These are phyloP conservation scores for Torulaspora gathmanii DNA, from an alignment of 805 yeast species.

Conservation along the genomic window DNA sequence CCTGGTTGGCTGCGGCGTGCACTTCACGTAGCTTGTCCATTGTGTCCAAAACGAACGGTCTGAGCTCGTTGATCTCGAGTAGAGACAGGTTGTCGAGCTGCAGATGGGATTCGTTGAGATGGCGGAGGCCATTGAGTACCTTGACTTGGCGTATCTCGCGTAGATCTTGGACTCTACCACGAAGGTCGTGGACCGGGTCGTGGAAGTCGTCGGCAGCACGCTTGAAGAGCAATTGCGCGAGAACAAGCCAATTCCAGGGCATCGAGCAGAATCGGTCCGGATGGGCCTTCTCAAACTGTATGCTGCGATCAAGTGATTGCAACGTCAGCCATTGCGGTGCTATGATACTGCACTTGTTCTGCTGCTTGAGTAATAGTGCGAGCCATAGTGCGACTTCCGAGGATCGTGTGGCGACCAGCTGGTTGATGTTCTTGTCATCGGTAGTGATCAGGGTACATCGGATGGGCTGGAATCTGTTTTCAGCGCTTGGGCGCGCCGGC, in stretches of 20 bases:
- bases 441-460: slow-evolving; percentile 35
- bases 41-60: slow-evolving; percentile 74
- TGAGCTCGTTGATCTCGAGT: slow-evolving; percentile 80
- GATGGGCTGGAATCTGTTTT: not conserved
- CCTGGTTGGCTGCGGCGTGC: slow-evolving; percentile 21
- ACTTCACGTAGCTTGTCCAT: slow-evolving; percentile 73
- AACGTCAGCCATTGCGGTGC: slow-evolving; percentile 80
- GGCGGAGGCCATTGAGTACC: slow-evolving; percentile 70
- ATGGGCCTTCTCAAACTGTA: slow-evolving; percentile 61
- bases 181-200: slow-evolving; percentile 65
- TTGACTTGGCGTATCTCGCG: slow-evolving; percentile 79
- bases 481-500: slow-evolving; percentile 10
- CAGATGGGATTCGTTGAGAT: slow-evolving; percentile 76
- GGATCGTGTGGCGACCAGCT: slow-evolving; percentile 56
- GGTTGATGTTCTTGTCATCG: slow-evolving; percentile 30
- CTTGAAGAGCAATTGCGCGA: slow-evolving; percentile 60
- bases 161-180: slow-evolving; percentile 73
- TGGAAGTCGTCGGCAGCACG: slow-evolving; percentile 74
- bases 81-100: slow-evolving; percentile 77
- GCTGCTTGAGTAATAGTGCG: slow-evolving; percentile 76
- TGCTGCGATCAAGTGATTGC: slow-evolving; percentile 47
- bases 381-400: slow-evolving; percentile 79
- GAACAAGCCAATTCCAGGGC: slow-evolving; percentile 88
- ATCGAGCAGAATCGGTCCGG: slow-evolving; percentile 59
- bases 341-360: slow-evolving; percentile 77